A percentile compares a stretch with the other conserved stretches of the same genome.
These are phyloP conservation scores for Aspergillus sclerotialis DNA, from an alignment of 2,329 filamentous ascomycete species.

Conservation along the genomic window DNA sequence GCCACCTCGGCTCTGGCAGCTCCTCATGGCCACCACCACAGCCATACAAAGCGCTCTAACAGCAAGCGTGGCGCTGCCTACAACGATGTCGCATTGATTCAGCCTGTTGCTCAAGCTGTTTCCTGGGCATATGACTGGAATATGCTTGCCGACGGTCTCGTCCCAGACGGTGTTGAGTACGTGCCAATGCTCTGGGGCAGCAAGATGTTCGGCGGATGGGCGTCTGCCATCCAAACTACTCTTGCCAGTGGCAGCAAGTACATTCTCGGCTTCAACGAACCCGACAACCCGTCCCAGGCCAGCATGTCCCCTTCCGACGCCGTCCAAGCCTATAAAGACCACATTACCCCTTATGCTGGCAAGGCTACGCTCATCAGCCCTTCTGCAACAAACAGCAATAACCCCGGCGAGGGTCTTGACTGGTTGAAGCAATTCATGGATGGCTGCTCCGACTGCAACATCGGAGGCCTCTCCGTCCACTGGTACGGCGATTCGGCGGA, in stretches of 20 bases:
- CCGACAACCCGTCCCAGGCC: slow-evolving; percentile 34
- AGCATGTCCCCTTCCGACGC: slow-evolving; percentile 32
- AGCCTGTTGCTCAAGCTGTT: slow-evolving; percentile 23
- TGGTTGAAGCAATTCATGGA: slow-evolving; percentile 37
- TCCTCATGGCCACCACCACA: slow-evolving; percentile 15
- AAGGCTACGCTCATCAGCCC: slow-evolving; percentile 37
- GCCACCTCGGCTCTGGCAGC: slow-evolving; percentile 27
- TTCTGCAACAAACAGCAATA: slow-evolving; percentile 33
- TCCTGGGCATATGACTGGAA: slow-evolving; percentile 44
- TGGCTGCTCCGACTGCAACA: slow-evolving; percentile 30
- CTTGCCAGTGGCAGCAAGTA: slow-evolving; percentile 29
- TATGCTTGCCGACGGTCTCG: slow-evolving; percentile 17
- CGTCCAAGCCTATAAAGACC: slow-evolving; percentile 27
- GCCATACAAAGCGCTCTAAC: slow-evolving; percentile 11
- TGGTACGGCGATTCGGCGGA: slow-evolving; percentile 34
- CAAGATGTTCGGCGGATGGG: slow-evolving; percentile 30
- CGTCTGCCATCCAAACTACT: slow-evolving; percentile 23
- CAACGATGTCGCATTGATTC: slow-evolving; percentile 30
- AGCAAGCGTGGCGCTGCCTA: slow-evolving; percentile 31
- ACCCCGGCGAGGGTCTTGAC: slow-evolving; percentile 25
- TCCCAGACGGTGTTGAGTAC: slow-evolving; percentile 32
- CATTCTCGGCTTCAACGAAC: slow-evolving; percentile 43
- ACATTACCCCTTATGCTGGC: slow-evolving; percentile 31
- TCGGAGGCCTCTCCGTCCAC: slow-evolving; percentile 38
- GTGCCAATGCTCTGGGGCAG: slow-evolving; percentile 41